Evolutionary conservation across 148 eudicot species (phyloP).

Genomic region (Bassia scoparia): DNA sequence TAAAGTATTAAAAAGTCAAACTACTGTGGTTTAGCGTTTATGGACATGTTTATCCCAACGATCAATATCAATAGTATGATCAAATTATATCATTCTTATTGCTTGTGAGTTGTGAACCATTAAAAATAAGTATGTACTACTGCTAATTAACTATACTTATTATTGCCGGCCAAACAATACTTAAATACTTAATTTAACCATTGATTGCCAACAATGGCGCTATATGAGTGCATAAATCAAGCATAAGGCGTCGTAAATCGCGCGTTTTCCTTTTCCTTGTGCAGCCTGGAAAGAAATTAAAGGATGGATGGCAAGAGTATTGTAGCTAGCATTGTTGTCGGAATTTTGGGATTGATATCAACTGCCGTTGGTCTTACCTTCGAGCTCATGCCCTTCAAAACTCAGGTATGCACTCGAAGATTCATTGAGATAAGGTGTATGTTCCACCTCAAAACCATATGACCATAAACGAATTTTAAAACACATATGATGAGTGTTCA

Average conservation of each 20-base stretch:
- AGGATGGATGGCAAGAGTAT: conserved; percentile 36
- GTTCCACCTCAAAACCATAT: too few species aligned
- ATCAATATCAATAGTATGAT: too few species aligned
- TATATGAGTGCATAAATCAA: neutral
- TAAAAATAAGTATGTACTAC: neutral
- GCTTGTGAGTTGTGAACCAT: neutral
- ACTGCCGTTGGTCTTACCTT: conserved; percentile 42
- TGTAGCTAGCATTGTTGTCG: conserved; percentile 34
- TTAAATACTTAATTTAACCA: neutral
- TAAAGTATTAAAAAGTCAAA: conserved; percentile 5
- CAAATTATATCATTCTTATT: neutral
- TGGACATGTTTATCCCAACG: neutral
- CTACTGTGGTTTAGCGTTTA: neutral
- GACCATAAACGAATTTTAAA: too few species aligned
- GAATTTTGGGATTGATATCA: conserved; percentile 38
- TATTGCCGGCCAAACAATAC: neutral
- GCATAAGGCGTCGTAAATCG: neutral
- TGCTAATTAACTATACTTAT: neutral
- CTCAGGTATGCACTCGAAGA: neutral
- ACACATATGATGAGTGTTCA: too few species aligned
- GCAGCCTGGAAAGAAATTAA: neutral
- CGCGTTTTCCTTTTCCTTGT: too few species aligned
- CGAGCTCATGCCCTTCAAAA: conserved; percentile 28
- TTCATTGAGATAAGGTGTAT: neutral
- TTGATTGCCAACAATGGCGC: neutral